Evolutionary conservation across 2,329 filamentous ascomycete genomes (phyloP).

Genomic region (Beauveria sp.): DNA sequence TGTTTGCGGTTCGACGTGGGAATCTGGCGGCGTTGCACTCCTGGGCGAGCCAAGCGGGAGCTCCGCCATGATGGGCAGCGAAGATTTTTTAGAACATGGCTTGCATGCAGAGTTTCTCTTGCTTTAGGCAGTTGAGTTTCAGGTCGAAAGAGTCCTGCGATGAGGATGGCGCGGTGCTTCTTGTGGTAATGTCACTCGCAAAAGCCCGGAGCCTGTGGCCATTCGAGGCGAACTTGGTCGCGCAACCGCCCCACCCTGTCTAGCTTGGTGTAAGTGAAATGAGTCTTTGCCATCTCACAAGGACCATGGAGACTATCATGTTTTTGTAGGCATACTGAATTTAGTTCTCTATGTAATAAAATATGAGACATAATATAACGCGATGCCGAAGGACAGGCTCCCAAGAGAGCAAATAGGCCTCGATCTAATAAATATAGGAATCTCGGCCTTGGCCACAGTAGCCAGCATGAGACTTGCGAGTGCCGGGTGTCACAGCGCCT

Average conservation of each 20-base stretch:
- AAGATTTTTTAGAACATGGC: neutral
- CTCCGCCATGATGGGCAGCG: neutral
- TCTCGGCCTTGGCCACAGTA: neutral
- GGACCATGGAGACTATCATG: too few species aligned
- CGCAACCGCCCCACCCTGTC: conserved; percentile 5
- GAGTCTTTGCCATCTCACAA: neutral
- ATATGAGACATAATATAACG: too few species aligned
- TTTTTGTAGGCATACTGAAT: too few species aligned
- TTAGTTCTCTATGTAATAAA: too few species aligned
- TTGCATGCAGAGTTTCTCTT: neutral
- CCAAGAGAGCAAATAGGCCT: neutral
- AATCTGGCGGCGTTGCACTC: neutral
- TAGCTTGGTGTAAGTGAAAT: neutral
- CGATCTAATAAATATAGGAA: neutral
- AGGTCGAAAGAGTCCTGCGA: neutral
- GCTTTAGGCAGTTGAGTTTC: neutral
- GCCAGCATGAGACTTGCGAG: neutral
- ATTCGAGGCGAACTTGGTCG: neutral
- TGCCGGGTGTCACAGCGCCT: neutral
- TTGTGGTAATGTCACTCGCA: neutral
- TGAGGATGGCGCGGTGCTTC: neutral
- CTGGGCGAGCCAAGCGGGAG: neutral
- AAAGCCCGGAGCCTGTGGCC: neutral
- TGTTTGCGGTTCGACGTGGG: neutral
- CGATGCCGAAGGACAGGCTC: too few species aligned